Conservation (phyloP, 2,329 filamentous ascomycete genomes). For the Neonectria coccinea region DNA sequence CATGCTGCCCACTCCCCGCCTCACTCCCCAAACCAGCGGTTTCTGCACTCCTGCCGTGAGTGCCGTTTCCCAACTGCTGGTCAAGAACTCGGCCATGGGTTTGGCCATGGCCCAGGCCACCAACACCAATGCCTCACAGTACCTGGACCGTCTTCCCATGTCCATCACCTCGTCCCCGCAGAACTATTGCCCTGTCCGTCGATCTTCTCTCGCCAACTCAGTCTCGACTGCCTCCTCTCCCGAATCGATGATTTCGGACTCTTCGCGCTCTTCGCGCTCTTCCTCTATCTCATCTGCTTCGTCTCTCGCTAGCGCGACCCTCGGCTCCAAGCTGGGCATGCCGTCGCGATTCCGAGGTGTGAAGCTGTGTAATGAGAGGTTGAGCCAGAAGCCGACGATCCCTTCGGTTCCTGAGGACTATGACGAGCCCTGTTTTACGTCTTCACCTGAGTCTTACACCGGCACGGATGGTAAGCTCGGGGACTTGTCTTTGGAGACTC, state of each 20-base stretch:
- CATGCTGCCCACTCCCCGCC: constrained; percentile 68
- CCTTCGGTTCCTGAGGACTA: constrained; percentile 69
- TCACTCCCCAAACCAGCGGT: constrained; percentile 67
- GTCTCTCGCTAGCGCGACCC: constrained; percentile 69
- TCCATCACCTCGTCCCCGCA: constrained; percentile 64
- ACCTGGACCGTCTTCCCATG: constrained; percentile 64
- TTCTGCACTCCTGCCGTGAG: constrained; percentile 71
- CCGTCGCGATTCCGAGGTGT: constrained; percentile 73
- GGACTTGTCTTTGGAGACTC: constrained; percentile 62
- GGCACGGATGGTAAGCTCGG: constrained; percentile 64
- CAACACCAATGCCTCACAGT: constrained; percentile 59
- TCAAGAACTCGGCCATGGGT: constrained; percentile 68
- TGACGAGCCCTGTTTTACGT: constrained; percentile 62
- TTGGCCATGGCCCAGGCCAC: constrained; percentile 69
- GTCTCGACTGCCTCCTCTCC: constrained; percentile 73
- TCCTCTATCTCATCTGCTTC: constrained; percentile 74
- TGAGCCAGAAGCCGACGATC: constrained; percentile 64
- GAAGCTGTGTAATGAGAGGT: constrained; percentile 69
- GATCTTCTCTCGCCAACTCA: constrained; percentile 72
- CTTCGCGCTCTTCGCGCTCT: constrained; percentile 70
- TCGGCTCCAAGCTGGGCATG: constrained; percentile 64
- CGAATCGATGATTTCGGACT: constrained; percentile 75
- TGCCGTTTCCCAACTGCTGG: constrained; percentile 62
- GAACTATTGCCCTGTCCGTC: constrained; percentile 62
- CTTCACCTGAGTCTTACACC: constrained; percentile 69